Evolutionary conservation across 768 basidiomycete species (phyloP).

Genomic region (Russula sp.): DNA sequence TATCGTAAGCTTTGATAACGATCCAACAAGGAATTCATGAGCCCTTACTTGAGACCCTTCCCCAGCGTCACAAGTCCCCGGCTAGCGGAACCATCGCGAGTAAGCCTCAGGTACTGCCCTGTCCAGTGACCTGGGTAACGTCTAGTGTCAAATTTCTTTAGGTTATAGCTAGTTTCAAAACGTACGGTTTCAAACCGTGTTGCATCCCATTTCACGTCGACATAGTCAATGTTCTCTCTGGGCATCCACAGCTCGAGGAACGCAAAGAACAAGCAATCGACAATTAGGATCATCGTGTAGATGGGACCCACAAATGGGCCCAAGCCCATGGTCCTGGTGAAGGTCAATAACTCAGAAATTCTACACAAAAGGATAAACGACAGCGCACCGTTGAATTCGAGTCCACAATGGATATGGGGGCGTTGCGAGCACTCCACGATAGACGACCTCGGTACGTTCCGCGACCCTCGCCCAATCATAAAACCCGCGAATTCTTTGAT

Average conservation of each 20-base stretch:
- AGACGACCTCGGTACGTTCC: slow-evolving; percentile 76
- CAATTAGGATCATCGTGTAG: slow-evolving; percentile 78
- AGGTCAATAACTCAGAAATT: neutral
- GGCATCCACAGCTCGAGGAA: slow-evolving; percentile 84
- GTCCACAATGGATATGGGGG: slow-evolving; percentile 67
- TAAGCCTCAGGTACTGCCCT: neutral
- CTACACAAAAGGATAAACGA: neutral
- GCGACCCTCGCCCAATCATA: slow-evolving; percentile 85
- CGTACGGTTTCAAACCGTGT: slow-evolving; percentile 30
- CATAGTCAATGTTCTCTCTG: slow-evolving; percentile 67
- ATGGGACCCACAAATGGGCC: slow-evolving; percentile 83
- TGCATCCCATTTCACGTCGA: slow-evolving; percentile 54
- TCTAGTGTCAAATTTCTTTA: neutral
- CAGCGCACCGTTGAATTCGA: slow-evolving; percentile 59
- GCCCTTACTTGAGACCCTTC: neutral
- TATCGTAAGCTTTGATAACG: neutral
- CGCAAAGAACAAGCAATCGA: slow-evolving; percentile 83
- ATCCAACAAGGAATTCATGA: neutral
- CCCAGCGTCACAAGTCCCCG: neutral
- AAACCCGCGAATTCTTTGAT: slow-evolving; percentile 69
- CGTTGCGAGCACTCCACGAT: slow-evolving; percentile 55
- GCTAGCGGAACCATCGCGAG: neutral
- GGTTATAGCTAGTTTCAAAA: neutral
- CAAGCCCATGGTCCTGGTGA: slow-evolving; percentile 59
- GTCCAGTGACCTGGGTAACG: slow-evolving; percentile 2